Conservation (phyloP, 495 filamentous ascomycete genomes). For the Talaromyces proteolyticus region DNA sequence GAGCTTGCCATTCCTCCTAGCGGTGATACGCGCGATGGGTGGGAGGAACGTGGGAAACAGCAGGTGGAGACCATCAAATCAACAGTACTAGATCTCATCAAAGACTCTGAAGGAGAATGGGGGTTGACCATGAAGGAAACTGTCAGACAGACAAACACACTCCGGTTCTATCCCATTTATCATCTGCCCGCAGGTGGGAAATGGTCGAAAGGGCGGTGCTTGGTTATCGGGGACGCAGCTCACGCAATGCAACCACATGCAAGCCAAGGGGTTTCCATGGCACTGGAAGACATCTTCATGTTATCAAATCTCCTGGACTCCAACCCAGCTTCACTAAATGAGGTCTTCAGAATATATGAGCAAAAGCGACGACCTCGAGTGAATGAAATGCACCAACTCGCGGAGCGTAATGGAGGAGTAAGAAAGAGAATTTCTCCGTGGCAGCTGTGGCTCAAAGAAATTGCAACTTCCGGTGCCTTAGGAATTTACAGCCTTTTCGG, state of each 20-base stretch:
- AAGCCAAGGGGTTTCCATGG: constrained; percentile 23
- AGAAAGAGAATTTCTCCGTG: constrained; percentile 15
- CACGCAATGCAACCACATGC: constrained; percentile 41
- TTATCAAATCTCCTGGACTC: constrained; percentile 25
- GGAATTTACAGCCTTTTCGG: constrained; percentile 12
- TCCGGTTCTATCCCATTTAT: constrained; percentile 47
- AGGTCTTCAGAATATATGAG: constrained; percentile 19
- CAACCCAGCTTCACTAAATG: constrained; percentile 6
- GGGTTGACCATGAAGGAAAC: constrained; percentile 31
- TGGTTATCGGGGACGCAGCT: constrained; percentile 34
- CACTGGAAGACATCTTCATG: background rate
- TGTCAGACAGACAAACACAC: constrained; percentile 24
- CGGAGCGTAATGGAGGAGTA: constrained; percentile 15
- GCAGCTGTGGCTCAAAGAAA: constrained; percentile 23
- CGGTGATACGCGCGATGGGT: constrained; percentile 26
- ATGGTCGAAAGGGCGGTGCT: constrained; percentile 30
- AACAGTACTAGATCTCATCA: constrained; percentile 24
- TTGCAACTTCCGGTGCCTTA: constrained; percentile 8
- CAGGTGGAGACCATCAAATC: constrained; percentile 30
- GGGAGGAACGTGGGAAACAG: constrained; percentile 28
- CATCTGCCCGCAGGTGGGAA: constrained; percentile 35
- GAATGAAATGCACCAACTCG: constrained; percentile 15
- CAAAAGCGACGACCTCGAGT: constrained; percentile 24
- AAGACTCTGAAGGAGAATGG: constrained; percentile 33
- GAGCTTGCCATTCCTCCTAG: constrained; percentile 19